Conservation (phyloP, 1,284 basidiomycete genomes). For the Ganoderma leucocontextum region DNA sequence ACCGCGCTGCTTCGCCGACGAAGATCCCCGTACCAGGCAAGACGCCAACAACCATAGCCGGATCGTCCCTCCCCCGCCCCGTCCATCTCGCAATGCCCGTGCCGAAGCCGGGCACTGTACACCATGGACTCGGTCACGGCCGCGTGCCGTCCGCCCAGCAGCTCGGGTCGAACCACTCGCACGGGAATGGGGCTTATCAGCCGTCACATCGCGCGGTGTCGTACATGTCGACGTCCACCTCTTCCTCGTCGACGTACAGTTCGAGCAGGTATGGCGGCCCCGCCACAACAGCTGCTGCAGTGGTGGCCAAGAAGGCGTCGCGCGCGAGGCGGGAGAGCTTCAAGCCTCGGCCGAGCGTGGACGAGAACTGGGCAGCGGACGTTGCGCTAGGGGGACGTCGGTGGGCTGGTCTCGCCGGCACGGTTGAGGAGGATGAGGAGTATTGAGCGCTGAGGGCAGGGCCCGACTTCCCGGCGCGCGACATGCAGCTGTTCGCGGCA, state of each 20-base stretch:
- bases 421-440: conserved; percentile 48
- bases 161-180: conserved; percentile 28
- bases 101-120: conserved; percentile 55
- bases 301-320: conserved; percentile 54
- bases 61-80: conserved; percentile 47
- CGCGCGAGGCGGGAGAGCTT: conserved; percentile 75
- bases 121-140: conserved; percentile 62
- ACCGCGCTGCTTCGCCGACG: conserved; percentile 50
- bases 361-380: conserved; percentile 44
- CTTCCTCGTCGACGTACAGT: conserved; percentile 13
- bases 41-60: conserved; percentile 35
- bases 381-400: conserved; percentile 31
- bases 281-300: conserved; percentile 14
- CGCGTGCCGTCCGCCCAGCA: conserved; percentile 41
- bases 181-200: conserved; percentile 37
- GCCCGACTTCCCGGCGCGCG: background rate
- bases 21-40: conserved; percentile 52
- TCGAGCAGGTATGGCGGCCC: conserved; percentile 30
- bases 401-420: conserved; percentile 43
- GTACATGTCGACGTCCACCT: conserved; percentile 22
- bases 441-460: conserved; percentile 29
- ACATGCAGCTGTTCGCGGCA: conserved; percentile 8
- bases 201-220: conserved; percentile 32
- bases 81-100: conserved; percentile 52
- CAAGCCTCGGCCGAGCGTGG: conserved; percentile 75